These are phyloP conservation scores for Herpetomonas muscarum DNA, from an alignment of 208 protist genomes.

Conservation along the genomic window DNA sequence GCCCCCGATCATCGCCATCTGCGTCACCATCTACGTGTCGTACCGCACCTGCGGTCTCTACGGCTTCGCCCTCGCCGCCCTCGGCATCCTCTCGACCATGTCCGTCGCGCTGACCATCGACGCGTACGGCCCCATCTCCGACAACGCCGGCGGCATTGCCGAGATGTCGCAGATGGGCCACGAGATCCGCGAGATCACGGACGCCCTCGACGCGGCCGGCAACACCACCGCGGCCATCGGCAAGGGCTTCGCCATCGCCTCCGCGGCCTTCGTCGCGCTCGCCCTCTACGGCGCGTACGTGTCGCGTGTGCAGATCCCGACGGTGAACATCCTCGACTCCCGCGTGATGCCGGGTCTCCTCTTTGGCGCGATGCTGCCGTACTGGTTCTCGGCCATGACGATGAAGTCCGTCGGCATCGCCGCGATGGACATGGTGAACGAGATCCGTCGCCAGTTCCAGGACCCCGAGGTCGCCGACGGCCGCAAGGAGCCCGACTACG, in stretches of 20 bases:
- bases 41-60: constrained; percentile 81
- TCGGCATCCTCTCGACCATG: constrained; percentile 95
- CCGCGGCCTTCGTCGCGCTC: constrained; percentile 90
- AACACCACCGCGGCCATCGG: constrained; percentile 96
- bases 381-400: constrained; percentile 94
- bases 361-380: constrained; percentile 93
- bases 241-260: constrained; percentile 95
- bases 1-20: constrained; percentile 88
- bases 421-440: constrained; percentile 92
- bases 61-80: constrained; percentile 92
- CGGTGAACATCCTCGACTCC: constrained; percentile 74
- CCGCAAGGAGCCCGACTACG: constrained; percentile 91
- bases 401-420: constrained; percentile 93
- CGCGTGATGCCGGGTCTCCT: constrained; percentile 85
- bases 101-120: constrained; percentile 92
- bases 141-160: constrained; percentile 95
- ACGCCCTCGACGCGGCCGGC: constrained; percentile 93
- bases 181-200: constrained; percentile 90
- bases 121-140: constrained; percentile 94
- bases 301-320: constrained; percentile 53
- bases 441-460: constrained; percentile 94
- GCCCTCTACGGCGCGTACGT: constrained; percentile 93
- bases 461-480: constrained; percentile 75
- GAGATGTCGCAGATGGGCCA: constrained; percentile 89
- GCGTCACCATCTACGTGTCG: constrained; percentile 76